Conservation (phyloP, 139 green algal genomes). For the Tetradesmus obliquus region DNA sequence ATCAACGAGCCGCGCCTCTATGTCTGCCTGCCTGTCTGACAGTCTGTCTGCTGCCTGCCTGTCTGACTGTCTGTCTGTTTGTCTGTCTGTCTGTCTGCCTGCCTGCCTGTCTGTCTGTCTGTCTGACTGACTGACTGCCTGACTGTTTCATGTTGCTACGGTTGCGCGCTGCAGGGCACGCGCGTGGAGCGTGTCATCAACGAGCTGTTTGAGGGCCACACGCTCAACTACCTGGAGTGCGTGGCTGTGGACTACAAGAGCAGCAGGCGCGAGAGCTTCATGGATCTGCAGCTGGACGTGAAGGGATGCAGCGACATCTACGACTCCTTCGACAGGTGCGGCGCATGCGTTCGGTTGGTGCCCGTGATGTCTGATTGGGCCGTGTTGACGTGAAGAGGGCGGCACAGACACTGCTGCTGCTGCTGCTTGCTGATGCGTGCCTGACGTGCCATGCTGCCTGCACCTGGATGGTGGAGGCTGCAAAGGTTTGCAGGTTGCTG, state of each 20-base stretch:
- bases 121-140: too few relatives aligned
- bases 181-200: slow-evolving; percentile 92
- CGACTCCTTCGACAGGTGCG: slow-evolving; percentile 78
- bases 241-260: slow-evolving; percentile 95
- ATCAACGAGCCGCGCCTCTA: too few relatives aligned
- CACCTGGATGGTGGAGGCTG: not conserved
- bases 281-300: slow-evolving; percentile 95
- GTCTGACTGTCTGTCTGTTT: too few relatives aligned
- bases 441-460: not conserved
- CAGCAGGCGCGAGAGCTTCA: slow-evolving; percentile 82
- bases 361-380: not conserved
- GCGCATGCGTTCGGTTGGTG: not conserved
- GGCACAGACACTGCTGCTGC: not conserved
- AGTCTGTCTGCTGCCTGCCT: not conserved
- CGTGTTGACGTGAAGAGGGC: not conserved
- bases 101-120: too few relatives aligned
- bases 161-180: slow-evolving; percentile 72
- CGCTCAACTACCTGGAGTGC: slow-evolving; percentile 93
- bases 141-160: not conserved
- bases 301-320: slow-evolving; percentile 91
- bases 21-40: not conserved
- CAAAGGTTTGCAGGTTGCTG: not conserved
- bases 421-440: not conserved
- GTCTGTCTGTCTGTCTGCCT: too few relatives aligned
- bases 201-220: slow-evolving; percentile 95